Percentiles rank a stretch among this genome's conserved stretches.
Evolutionary conservation across 495 filamentous ascomycete genomes (phyloP).

Genomic region (Lichenothelia convexa): DNA sequence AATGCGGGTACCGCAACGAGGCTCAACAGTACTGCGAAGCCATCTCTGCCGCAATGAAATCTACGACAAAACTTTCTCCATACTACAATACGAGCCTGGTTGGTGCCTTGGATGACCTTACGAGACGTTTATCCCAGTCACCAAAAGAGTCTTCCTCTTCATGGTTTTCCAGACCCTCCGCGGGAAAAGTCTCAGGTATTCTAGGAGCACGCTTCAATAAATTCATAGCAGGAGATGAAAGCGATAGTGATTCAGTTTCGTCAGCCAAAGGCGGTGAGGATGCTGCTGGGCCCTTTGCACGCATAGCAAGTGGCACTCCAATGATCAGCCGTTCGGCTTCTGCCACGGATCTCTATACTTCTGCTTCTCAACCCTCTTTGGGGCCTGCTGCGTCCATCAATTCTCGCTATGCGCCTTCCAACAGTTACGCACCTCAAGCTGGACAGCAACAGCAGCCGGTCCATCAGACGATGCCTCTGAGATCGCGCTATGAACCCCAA

Average conservation of each 20-base stretch:
- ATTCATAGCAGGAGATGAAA: slow-evolving; percentile 85
- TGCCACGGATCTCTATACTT: slow-evolving; percentile 55
- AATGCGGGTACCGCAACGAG: slow-evolving; percentile 61
- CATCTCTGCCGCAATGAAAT: slow-evolving; percentile 59
- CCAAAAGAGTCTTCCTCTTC: slow-evolving; percentile 49
- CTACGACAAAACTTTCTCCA: slow-evolving; percentile 62
- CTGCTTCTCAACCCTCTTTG: too few species aligned
- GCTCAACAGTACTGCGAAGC: slow-evolving; percentile 83
- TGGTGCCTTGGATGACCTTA: slow-evolving; percentile 61
- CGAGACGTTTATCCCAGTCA: slow-evolving; percentile 62
- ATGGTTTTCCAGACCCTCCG: slow-evolving; percentile 86
- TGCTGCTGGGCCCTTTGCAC: slow-evolving; percentile 56
- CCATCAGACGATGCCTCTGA: too few species aligned
- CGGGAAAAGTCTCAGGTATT: slow-evolving; percentile 78
- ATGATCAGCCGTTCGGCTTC: slow-evolving; percentile 69
- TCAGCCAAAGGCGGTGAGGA: slow-evolving; percentile 34
- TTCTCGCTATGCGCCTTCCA: too few species aligned
- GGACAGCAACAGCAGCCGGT: too few species aligned
- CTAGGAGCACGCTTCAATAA: slow-evolving; percentile 85
- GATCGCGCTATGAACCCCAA: too few species aligned
- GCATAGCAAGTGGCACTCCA: slow-evolving; percentile 58
- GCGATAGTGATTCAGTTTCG: slow-evolving; percentile 38
- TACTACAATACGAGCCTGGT: slow-evolving; percentile 67
- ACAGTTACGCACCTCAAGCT: too few species aligned
- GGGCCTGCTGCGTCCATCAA: too few species aligned